Conservation (phyloP, 352 stramenopile species). For the Phytophthora europaea region DNA sequence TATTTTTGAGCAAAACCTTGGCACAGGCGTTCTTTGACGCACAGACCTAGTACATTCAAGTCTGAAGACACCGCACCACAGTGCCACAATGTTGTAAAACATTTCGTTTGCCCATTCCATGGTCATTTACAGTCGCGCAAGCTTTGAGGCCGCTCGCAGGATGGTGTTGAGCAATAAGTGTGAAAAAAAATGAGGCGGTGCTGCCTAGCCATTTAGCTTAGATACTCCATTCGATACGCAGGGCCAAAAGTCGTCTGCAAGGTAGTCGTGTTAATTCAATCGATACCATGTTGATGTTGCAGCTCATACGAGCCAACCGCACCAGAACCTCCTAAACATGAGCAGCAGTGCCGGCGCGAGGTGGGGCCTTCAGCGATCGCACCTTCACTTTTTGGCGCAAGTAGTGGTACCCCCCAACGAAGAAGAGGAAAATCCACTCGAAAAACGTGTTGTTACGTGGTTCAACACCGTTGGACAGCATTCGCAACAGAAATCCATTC, state of each 20-base stretch:
- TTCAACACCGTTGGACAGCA: conserved; percentile 67
- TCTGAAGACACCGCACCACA: too few relatives aligned
- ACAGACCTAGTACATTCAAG: too few relatives aligned
- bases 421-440: conserved; percentile 66
- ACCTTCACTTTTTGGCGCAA: conserved; percentile 40
- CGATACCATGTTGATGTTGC: too few relatives aligned
- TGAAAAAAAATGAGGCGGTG: neutral
- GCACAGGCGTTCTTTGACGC: too few relatives aligned
- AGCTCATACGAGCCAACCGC: too few relatives aligned
- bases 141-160: neutral
- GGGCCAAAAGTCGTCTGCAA: too few relatives aligned
- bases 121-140: neutral
- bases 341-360: conserved; percentile 18
- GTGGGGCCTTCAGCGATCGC: conserved; percentile 22
- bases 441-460: conserved; percentile 74
- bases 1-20: too few relatives aligned
- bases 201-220: neutral
- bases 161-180: neutral
- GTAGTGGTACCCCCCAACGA: conserved; percentile 40
- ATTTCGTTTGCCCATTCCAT: too few relatives aligned
- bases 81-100: too few relatives aligned
- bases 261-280: too few relatives aligned
- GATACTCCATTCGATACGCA: neutral
- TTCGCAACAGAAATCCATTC: conserved; percentile 57
- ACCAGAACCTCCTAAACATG: conserved; percentile 20